Percentiles rank a stretch among this genome's conserved stretches.
Evolutionary conservation across 352 stramenopile genomes (phyloP).

Genomic region (Saprolegnia diclina): DNA sequence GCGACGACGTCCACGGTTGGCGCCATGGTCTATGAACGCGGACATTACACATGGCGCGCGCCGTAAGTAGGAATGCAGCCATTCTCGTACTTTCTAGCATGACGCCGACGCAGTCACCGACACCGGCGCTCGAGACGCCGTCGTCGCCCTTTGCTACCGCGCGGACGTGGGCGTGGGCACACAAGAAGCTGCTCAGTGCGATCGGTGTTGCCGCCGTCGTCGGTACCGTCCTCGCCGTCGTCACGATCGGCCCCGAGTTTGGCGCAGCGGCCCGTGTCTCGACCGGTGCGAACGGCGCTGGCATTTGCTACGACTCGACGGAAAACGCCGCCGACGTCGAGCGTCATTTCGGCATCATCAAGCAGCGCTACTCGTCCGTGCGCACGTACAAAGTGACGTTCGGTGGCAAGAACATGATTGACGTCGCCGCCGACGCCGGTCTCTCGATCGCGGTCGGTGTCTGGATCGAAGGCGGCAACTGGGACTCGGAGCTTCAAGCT

Average conservation of each 20-base stretch:
- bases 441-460: conserved; percentile 37
- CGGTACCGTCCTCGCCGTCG: conserved; percentile 2
- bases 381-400: conserved; percentile 39
- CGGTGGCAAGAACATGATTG: conserved; percentile 34
- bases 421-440: conserved; percentile 30
- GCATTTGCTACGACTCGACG: conserved; percentile 33
- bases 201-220: conserved; percentile 6
- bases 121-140: background rate
- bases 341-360: conserved; percentile 32
- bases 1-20: background rate
- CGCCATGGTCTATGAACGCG: background rate
- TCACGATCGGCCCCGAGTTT: background rate
- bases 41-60: background rate
- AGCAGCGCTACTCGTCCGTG: conserved; percentile 33
- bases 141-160: background rate
- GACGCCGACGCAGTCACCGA: conserved; percentile 1
- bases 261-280: background rate
- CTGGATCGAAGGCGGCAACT: conserved; percentile 32
- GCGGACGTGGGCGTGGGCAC: background rate
- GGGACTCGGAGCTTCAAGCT: conserved; percentile 37
- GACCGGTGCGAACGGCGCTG: background rate
- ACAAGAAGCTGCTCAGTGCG: conserved; percentile 1
- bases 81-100: background rate
- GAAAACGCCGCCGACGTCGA: conserved; percentile 25
- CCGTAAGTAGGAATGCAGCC: background rate